Percentiles rank a stretch among this genome's conserved stretches.
phyloP scores from a whole-genome alignment of 2,329 filamentous ascomycete species.

The Periconia sp. region DNA sequence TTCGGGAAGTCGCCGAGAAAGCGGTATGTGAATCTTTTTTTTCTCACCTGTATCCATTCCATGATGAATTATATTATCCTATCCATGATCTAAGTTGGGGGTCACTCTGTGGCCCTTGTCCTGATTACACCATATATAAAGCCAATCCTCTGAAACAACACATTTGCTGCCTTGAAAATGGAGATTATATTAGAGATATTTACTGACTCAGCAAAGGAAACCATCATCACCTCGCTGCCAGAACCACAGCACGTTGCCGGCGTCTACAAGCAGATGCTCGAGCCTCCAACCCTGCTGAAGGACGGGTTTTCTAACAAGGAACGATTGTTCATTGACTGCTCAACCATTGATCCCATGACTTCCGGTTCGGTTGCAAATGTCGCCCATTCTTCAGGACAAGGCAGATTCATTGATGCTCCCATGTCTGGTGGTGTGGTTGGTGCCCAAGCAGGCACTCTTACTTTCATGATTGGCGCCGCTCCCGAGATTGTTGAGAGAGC shows the following conservation, averaged over 20 bases:
- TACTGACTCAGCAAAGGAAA: conserved; percentile 65
- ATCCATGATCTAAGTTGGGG: conserved; percentile 79
- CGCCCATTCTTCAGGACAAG: conserved; percentile 70
- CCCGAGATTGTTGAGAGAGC: conserved; percentile 66
- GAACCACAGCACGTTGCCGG: conserved; percentile 86
- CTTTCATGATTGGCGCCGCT: conserved; percentile 90
- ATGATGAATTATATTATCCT: conserved; percentile 60
- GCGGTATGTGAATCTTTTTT: conserved; percentile 59
- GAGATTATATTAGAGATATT: conserved; percentile 4
- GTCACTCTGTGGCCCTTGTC: conserved; percentile 59
- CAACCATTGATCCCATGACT: conserved; percentile 90
- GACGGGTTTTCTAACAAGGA: conserved; percentile 58
- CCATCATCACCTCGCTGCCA: conserved; percentile 85
- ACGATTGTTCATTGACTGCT: conserved; percentile 92
- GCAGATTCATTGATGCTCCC: conserved; percentile 88
- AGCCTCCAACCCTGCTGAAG: conserved; percentile 59
- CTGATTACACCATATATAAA: conserved; percentile 70
- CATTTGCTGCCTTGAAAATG: conserved; percentile 9
- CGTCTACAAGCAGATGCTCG: conserved; percentile 79
- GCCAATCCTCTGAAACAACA: conserved; percentile 73
- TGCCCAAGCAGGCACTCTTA: conserved; percentile 83
- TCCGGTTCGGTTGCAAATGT: conserved; percentile 77
- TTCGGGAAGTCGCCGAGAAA: conserved; percentile 69
- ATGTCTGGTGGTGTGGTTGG: conserved; percentile 98
- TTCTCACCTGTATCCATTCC: conserved; percentile 11